Evolutionary conservation across 768 basidiomycete species (phyloP).

Genomic region (Kwoniella dejecticola): DNA sequence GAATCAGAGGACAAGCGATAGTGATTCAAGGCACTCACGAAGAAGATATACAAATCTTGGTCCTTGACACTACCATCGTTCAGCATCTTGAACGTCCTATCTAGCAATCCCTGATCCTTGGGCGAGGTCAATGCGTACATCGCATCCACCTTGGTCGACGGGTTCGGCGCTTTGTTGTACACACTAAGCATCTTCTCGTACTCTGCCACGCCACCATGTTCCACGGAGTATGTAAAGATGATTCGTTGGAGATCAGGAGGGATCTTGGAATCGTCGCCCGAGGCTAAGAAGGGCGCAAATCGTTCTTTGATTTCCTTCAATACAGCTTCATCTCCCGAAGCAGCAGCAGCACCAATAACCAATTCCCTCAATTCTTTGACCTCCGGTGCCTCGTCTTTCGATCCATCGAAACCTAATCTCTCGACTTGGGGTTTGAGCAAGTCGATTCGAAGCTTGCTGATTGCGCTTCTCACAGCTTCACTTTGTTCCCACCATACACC

Average conservation of each 20-base stretch:
- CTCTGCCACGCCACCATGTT: conserved; percentile 71
- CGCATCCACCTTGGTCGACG: conserved; percentile 64
- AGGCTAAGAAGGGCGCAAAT: conserved; percentile 71
- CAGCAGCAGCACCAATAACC: conserved; percentile 60
- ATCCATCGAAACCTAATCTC: conserved; percentile 75
- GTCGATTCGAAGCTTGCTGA: conserved; percentile 57
- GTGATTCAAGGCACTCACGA: conserved; percentile 23
- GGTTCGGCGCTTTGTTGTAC: conserved; percentile 71
- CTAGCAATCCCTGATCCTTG: conserved; percentile 63
- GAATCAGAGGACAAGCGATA: neutral
- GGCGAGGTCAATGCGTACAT: conserved; percentile 70
- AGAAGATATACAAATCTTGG: conserved; percentile 55
- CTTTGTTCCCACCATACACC: conserved; percentile 82
- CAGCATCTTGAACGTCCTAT: conserved; percentile 68
- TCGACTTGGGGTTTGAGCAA: conserved; percentile 72
- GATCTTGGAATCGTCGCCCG: conserved; percentile 73
- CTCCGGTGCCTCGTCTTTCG: conserved; percentile 67
- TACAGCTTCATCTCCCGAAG: conserved; percentile 59
- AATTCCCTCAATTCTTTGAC: conserved; percentile 71
- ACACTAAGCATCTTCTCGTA: conserved; percentile 72
- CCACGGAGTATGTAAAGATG: conserved; percentile 64
- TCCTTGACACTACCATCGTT: conserved; percentile 57
- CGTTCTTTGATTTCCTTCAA: conserved; percentile 70
- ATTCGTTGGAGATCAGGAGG: conserved; percentile 73
- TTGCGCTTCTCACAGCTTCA: conserved; percentile 59